Base-by-base conservation (phyloP, 208 protist genomes). In the Wallacemonas collosoma region DNA sequence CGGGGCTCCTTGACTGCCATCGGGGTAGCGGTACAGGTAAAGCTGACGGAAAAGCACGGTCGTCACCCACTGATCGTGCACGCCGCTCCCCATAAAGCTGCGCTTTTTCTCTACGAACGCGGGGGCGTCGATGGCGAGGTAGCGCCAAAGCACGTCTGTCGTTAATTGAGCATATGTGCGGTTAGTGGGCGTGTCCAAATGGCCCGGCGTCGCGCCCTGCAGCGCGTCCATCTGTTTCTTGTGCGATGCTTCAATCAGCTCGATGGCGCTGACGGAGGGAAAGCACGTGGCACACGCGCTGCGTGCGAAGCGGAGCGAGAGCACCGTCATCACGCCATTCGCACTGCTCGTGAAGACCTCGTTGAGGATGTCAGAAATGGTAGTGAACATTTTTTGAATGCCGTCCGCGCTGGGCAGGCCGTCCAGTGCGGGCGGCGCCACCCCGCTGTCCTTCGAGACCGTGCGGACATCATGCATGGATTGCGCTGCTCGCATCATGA, bases 21-120 rank as follows among this genome's bases (percentile, higher is more conserved):
- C 53, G 11, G 53, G 53, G 14, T 38, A 58, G 53, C 53, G 53
- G 53, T 58, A 58, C n/a, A 58, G 53, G 53, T 58, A 58, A 7
- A 58, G 53, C 53, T 58, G 53, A 7, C 53, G 53, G 53, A 58
- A 58, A 36, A 58, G 53, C 14, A 58, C 53, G n/a, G 53, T 26
- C 6, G 53, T 58, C 14, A 58, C 6, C 53, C 53, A 58, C 9
- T 58, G 14, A n/a, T 58, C 53, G 6, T 58, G 11, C 9, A 58
- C 14, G 53, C 53, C 53, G 26, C 26, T 36, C 53, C 26, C 53
- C 53, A 58, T 58, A 36, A 58, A 58, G 53, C n/a, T n/a, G 53
- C 53, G 53, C 53, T 58, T 58, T 7, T 58, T 58, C 26, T 58
- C n/a, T 0, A 58, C 26, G 14, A 58, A 58, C 53, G 26, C 26